Percentiles rank a stretch among this genome's conserved stretches.
phyloP scores from a whole-genome alignment of 2,329 filamentous ascomycete species.

The Sporothrix pallida region DNA sequence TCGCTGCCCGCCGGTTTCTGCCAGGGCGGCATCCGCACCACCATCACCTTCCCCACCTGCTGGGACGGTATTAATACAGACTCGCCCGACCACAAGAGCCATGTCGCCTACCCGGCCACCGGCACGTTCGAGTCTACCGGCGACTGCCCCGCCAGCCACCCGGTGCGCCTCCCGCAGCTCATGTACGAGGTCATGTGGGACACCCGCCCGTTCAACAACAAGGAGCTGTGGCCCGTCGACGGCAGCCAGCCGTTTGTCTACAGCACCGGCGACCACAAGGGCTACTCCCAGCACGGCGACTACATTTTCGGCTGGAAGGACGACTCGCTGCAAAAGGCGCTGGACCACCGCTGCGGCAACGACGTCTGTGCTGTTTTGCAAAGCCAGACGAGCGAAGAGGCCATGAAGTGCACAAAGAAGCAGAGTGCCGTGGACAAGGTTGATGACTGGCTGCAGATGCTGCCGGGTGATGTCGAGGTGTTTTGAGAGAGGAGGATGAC shows the following conservation, averaged over 20 bases:
- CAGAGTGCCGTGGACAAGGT: conserved; percentile 33
- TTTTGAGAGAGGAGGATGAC: not conserved
- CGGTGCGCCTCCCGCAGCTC: conserved; percentile 40
- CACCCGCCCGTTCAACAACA: conserved; percentile 45
- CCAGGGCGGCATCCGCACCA: conserved; percentile 50
- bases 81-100: conserved; percentile 49
- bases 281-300: conserved; percentile 40
- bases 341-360: conserved; percentile 38
- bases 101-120: conserved; percentile 33
- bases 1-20: conserved; percentile 48
- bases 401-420: conserved; percentile 38
- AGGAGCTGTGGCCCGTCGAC: conserved; percentile 46
- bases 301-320: conserved; percentile 40
- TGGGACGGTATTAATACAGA: conserved; percentile 54
- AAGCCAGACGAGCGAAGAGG: conserved; percentile 38
- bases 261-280: conserved; percentile 38
- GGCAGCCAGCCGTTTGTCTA: conserved; percentile 44
- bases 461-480: not conserved
- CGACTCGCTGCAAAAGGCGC: conserved; percentile 37
- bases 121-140: conserved; percentile 39
- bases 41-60: conserved; percentile 51
- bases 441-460: not conserved
- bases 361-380: conserved; percentile 38
- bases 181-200: conserved; percentile 41
- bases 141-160: conserved; percentile 38